Evolutionary conservation across 1,139 yeast genomes (phyloP).

Genomic region (Candida neerlandica): DNA sequence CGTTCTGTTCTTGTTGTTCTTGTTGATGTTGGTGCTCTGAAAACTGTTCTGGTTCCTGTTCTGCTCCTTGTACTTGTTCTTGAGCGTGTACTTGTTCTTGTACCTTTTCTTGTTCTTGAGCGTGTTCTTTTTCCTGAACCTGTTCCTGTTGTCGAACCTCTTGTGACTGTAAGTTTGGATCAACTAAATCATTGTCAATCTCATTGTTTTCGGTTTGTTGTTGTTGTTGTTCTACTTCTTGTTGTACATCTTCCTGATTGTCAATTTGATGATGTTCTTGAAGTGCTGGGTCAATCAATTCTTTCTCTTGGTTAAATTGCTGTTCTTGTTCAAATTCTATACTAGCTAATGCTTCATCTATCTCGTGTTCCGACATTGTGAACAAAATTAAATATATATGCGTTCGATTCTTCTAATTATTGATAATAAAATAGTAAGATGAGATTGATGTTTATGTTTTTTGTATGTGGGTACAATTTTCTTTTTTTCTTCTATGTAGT

Average conservation of each 20-base stretch:
- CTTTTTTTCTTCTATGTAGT: not conserved
- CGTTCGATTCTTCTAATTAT: not conserved
- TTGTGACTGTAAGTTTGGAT: not conserved
- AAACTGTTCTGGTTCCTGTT: not conserved
- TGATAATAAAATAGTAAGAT: not conserved
- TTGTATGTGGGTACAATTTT: not conserved
- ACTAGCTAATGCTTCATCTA: conserved; percentile 1
- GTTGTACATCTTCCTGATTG: not conserved
- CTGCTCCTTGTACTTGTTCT: no score
- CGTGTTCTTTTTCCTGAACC: no score
- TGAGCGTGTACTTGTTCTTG: no score
- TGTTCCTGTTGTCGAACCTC: no score
- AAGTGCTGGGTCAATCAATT: not conserved
- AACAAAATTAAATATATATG: not conserved
- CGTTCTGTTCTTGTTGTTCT: not conserved
- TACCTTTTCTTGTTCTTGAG: no score
- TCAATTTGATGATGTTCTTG: not conserved
- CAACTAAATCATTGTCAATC: not conserved
- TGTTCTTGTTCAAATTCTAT: not conserved
- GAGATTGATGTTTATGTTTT: conserved; percentile 3
- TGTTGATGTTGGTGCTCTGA: no score
- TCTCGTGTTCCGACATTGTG: conserved; percentile 2
- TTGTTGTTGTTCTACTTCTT: not conserved
- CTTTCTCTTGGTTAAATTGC: not conserved
- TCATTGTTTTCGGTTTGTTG: not conserved